A percentile compares a stretch with the other conserved stretches of the same genome.
Evolutionary conservation across 2,329 filamentous ascomycete genomes (phyloP).

Genomic region (Xylariaceae sp.): DNA sequence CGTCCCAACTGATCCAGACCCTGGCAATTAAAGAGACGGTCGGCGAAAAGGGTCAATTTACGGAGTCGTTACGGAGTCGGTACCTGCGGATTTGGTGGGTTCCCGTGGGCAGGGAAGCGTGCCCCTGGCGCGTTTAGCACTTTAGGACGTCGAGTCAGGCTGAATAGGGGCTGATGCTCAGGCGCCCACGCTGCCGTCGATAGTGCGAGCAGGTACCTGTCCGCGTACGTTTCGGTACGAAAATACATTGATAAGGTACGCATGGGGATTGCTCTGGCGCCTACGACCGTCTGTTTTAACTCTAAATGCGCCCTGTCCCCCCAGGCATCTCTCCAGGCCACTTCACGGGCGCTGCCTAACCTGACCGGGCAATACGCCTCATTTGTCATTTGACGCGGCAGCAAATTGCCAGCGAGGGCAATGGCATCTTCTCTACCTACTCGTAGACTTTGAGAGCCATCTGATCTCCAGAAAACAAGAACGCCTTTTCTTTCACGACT

Average conservation of each 20-base stretch:
- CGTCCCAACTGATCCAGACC: not conserved
- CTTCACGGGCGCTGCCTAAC: too few relatives aligned
- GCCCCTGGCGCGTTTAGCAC: too few relatives aligned
- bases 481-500: too few relatives aligned
- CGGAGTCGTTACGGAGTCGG: too few relatives aligned
- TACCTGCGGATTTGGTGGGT: too few relatives aligned
- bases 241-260: not conserved
- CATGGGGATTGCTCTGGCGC: constrained; percentile 1
- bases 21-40: not conserved
- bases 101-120: too few relatives aligned
- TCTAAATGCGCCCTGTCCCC: not conserved
- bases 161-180: not conserved
- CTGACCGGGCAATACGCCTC: not conserved
- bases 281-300: constrained; percentile 8
- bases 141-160: not conserved
- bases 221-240: too few relatives aligned
- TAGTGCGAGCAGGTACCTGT: not conserved
- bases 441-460: not conserved
- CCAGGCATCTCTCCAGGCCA: too few relatives aligned
- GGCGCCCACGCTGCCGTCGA: not conserved
- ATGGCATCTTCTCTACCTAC: not conserved
- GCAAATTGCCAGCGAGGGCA: not conserved
- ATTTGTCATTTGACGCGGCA: not conserved
- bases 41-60: not conserved
- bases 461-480: too few relatives aligned